phyloP scores from a whole-genome alignment of 306 rosid species.

The Dalbergia cultrata region DNA sequence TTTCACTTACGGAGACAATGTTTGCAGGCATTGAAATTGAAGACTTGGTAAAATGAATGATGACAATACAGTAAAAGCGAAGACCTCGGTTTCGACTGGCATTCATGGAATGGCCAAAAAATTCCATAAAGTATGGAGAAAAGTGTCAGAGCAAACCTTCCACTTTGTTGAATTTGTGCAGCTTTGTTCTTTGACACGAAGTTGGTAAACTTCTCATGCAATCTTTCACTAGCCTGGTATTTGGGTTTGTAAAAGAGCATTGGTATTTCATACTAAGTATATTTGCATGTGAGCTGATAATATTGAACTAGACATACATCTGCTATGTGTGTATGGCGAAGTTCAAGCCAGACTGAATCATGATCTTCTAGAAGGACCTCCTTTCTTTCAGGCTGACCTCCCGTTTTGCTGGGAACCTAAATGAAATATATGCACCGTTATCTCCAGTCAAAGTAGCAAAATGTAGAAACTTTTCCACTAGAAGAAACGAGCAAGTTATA shows the following conservation, averaged over 20 bases:
- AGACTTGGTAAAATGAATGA: constrained; percentile 7
- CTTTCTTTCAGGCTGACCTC: constrained; percentile 76
- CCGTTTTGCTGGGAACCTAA: constrained; percentile 87
- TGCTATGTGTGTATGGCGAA: constrained; percentile 93
- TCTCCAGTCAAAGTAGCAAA: constrained; percentile 28
- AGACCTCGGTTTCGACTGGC: constrained; percentile 15
- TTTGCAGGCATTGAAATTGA: neutral
- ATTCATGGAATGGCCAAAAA: constrained; percentile 44
- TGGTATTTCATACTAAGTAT: constrained; percentile 36
- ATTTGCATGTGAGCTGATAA: constrained; percentile 27
- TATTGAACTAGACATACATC: constrained; percentile 65
- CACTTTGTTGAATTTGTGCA: constrained; percentile 87
- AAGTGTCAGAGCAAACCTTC: constrained; percentile 67
- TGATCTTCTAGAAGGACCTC: constrained; percentile 82
- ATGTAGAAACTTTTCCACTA: neutral
- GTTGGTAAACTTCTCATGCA: constrained; percentile 81
- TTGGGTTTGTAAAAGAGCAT: constrained; percentile 45
- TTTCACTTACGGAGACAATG: neutral
- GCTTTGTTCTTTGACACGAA: constrained; percentile 89
- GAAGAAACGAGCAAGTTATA: constrained; percentile 47
- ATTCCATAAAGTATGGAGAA: constrained; percentile 39
- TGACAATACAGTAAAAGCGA: constrained; percentile 19
- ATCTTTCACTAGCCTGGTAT: constrained; percentile 91
- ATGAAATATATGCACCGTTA: constrained; percentile 33
- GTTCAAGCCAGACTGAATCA: constrained; percentile 93